Evolutionary conservation across 768 basidiomycete genomes (phyloP).

Genomic region (Mycena indigotica): DNA sequence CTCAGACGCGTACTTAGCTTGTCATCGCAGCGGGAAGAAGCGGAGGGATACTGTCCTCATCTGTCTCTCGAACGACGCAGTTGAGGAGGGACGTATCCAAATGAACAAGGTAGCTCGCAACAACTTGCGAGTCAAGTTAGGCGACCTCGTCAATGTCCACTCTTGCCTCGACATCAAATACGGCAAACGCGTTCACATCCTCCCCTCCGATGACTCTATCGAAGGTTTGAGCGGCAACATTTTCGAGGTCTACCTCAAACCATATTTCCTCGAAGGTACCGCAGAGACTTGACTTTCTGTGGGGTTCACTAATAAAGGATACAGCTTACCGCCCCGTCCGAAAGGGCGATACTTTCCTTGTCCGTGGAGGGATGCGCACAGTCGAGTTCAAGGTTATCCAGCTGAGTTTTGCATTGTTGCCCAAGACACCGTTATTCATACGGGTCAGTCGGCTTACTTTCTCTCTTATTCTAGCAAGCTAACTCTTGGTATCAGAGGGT

Average conservation of each 20-base stretch:
- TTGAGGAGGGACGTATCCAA: constrained; percentile 97
- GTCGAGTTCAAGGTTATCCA: too few species aligned
- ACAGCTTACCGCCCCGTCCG: constrained; percentile 91
- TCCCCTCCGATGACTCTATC: constrained; percentile 97
- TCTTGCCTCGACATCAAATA: constrained; percentile 98
- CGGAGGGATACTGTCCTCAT: constrained; percentile 97
- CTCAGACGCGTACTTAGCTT: neutral
- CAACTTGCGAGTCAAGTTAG: constrained; percentile 96
- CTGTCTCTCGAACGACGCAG: constrained; percentile 91
- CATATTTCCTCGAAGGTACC: constrained; percentile 98
- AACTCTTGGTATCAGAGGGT: too few species aligned
- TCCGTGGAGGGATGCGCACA: too few species aligned
- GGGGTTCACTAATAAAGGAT: constrained; percentile 5
- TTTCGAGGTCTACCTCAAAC: constrained; percentile 98
- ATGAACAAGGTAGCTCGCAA: constrained; percentile 99
- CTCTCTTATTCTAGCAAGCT: too few species aligned
- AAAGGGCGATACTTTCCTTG: too few species aligned
- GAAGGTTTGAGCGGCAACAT: constrained; percentile 98
- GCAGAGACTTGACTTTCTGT: constrained; percentile 20
- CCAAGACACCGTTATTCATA: too few species aligned
- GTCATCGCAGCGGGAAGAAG: constrained; percentile 81
- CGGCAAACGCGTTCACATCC: constrained; percentile 93
- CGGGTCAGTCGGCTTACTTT: too few species aligned
- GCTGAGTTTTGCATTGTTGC: too few species aligned
- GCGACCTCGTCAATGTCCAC: constrained; percentile 94